A percentile compares a stretch with the other conserved stretches of the same genome.
Conservation (phyloP, 257 asterid genomes). For the Asclepias syriaca region DNA sequence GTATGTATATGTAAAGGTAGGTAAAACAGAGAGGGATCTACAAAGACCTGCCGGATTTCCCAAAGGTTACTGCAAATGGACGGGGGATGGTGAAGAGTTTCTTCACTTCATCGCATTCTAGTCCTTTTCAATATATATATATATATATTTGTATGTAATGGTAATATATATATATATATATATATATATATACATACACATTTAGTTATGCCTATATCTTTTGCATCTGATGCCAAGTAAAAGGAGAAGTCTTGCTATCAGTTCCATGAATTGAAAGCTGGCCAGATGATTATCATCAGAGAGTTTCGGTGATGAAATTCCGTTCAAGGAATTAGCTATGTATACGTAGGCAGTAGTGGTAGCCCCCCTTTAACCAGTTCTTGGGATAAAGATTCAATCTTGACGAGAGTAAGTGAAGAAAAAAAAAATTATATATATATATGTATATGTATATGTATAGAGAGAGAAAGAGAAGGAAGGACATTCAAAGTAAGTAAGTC, state of each 20-base stretch:
- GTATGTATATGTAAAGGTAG: neutral
- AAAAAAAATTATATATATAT: neutral
- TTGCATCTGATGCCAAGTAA: slow-evolving; percentile 16
- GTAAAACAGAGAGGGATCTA: neutral
- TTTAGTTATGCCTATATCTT: neutral
- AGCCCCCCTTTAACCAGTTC: neutral
- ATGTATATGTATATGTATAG: no score
- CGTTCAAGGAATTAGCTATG: neutral
- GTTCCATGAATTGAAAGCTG: slow-evolving; percentile 1
- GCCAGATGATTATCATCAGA: neutral
- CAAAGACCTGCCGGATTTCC: neutral
- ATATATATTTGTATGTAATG: neutral
- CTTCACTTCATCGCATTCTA: neutral
- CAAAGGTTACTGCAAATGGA: neutral
- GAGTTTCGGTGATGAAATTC: slow-evolving; percentile 1
- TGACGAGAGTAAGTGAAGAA: neutral
- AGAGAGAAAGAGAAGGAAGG: no score
- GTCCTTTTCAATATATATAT: neutral
- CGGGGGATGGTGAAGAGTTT: neutral
- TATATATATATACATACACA: neutral
- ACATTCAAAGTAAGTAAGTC: no score
- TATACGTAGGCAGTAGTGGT: no score
- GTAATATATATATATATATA: no score
- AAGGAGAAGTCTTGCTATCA: neutral
- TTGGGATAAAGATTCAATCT: slow-evolving; percentile 1